Base-by-base conservation (phyloP, 2,329 filamentous ascomycete species). In the Ophioceras dolichostomum region DNA sequence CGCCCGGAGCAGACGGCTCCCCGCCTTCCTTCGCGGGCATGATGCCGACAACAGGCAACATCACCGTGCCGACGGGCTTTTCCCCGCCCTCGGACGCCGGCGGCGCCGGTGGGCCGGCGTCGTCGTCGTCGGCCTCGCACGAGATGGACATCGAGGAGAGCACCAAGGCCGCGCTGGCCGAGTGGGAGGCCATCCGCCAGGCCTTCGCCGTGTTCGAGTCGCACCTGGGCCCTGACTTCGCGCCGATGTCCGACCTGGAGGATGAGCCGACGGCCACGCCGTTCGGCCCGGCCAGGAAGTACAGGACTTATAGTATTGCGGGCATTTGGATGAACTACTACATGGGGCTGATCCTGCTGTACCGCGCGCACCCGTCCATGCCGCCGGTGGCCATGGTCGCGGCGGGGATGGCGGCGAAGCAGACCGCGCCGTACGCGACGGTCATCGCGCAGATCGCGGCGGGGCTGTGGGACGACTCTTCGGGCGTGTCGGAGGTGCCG, bases 361-460 rank as follows among this genome's bases (percentile, higher is more conserved):
- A 89, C 41, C 73, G 91, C 24, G 70, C 79, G 1, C 88, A 95
- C 47, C 91, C 91, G 0, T 74, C 73, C 18, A 95, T 95, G 87
- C 89, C 88, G 1, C 86, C 89, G 0, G 79, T 88, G 8, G 83
- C 87, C 26, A 87, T 94, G 75, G 74, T 87, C 49, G 87, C 91
- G 3, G 86, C 86, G 0, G 82, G 80, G 7, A 69, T 93, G 44
- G 77, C 83, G 9, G 85, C 86, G 1, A 64, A 64, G 12, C 73
- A 82, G 35, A 95, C 89, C 1, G 73, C 69, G 3, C 62, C 62
- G 0, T 83, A 76, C 56, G 83, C 87, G 2, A 77, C 77, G 42
- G 70, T 79, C 44, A 76, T 95, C 41, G 88, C 86, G 7, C 76
- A 81, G 17, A 89, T 96, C 39, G 73, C 78, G 2, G 84, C 83